These are phyloP conservation scores for Fusarium robinianum DNA, from an alignment of 2,329 filamentous ascomycete species.

Conservation along the genomic window DNA sequence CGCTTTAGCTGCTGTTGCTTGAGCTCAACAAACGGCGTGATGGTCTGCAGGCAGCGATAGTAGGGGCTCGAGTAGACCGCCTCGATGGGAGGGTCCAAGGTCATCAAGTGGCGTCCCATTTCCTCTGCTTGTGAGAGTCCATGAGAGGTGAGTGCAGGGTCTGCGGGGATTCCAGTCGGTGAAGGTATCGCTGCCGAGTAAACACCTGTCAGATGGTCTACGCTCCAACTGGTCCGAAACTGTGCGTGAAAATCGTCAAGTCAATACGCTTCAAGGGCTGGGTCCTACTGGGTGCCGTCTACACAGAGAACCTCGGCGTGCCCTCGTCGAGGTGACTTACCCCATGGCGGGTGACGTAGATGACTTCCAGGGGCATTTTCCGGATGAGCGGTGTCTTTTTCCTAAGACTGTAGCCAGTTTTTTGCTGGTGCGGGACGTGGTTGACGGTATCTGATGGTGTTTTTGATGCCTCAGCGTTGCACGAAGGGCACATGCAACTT, in stretches of 20 bases:
- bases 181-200: conserved; percentile 76
- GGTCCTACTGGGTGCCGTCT: conserved; percentile 2
- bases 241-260: conserved; percentile 44
- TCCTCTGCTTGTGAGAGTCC: conserved; percentile 83
- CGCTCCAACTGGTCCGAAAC: conserved; percentile 91
- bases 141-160: conserved; percentile 85
- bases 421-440: neutral
- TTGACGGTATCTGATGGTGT: too few species aligned
- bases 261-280: conserved; percentile 18
- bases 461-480: too few species aligned
- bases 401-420: too few species aligned
- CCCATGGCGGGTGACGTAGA: conserved; percentile 76
- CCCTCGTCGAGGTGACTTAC: conserved; percentile 55
- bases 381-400: neutral
- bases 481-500: too few species aligned
- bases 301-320: conserved; percentile 2
- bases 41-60: conserved; percentile 85
- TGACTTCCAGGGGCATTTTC: conserved; percentile 68
- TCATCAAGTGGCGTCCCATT: conserved; percentile 68
- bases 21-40: conserved; percentile 68
- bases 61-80: conserved; percentile 83
- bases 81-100: conserved; percentile 69
- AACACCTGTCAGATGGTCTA: conserved; percentile 77
- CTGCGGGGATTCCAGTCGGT: conserved; percentile 85
- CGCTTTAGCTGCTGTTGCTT: conserved; percentile 33